Base-by-base conservation (phyloP, 2,329 filamentous ascomycete genomes). In the Zopfia rhizophila region DNA sequence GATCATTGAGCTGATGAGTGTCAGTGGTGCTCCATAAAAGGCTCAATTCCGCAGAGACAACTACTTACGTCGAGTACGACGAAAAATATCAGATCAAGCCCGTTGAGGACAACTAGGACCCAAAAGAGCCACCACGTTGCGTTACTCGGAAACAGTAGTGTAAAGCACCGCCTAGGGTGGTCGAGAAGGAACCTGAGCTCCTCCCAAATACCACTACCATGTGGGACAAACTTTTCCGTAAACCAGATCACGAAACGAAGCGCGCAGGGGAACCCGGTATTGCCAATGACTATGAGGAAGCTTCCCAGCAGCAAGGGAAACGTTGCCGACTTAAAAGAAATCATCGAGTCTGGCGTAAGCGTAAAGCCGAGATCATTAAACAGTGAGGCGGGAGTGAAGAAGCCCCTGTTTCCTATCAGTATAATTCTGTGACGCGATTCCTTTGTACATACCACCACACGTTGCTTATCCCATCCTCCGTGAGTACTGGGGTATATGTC, bases 91-190 rank as follows among this genome's bases (percentile, higher is more conserved):
- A 96, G 64, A 69, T 97, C 92, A 17, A 93, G 73, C 5, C 79
- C 83, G 64, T 97, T 97, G 45, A 97, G 78, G 2, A 86, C 66
- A 3, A 94, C 77, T 11, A 97, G 77, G 24, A 96, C 87, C 70
- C 84, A 87, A 65, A 96, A 93, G 1, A 97, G 78, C 89, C 90
- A 95, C 92, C 91, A 96, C 1, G 89, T 96, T 1, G 91, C 90
- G 40, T 84, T 85, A 0, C 87, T 85, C 0, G 92, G 92, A 59
- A 97, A 97, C 0, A 97, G 76, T 10, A 97, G 77, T 0, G 92
- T 97, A 65, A 97, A 97, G 71, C 92, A 97, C 38, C 92, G 88
- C 65, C 92, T 87, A 1, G 92, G 92, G 59, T 97, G 92, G 61
- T 96, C 91, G 2, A 97, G 81, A 13, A 97, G 76, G 61, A 97